A percentile compares a stretch with the other conserved stretches of the same genome.
phyloP scores from a whole-genome alignment of 2,329 filamentous ascomycete species.

The Zasmidium cellare region DNA sequence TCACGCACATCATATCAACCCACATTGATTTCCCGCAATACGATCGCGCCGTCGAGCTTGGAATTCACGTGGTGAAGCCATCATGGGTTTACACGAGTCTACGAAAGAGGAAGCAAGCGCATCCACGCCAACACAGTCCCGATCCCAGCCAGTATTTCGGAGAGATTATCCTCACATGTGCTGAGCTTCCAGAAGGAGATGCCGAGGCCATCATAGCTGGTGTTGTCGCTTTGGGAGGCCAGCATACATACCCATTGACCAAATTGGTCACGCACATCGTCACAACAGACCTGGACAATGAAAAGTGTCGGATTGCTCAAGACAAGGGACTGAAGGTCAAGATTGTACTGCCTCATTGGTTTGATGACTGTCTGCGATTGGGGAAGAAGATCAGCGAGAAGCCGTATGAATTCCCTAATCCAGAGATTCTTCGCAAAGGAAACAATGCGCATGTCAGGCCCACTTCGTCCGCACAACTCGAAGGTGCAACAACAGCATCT shows the following conservation, averaged over 20 bases:
- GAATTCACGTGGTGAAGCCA: constrained; percentile 82
- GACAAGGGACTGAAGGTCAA: constrained; percentile 70
- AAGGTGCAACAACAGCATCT: constrained; percentile 63
- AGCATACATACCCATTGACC: constrained; percentile 70
- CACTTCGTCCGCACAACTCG: constrained; percentile 50
- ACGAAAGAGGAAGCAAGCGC: constrained; percentile 67
- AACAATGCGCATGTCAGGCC: constrained; percentile 17
- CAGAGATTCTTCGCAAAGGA: constrained; percentile 67
- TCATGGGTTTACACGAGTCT: constrained; percentile 77
- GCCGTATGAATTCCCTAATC: constrained; percentile 82
- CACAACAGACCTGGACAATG: constrained; percentile 72
- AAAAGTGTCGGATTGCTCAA: constrained; percentile 65
- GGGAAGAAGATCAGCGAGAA: constrained; percentile 86
- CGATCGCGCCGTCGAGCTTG: constrained; percentile 67
- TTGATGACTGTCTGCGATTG: constrained; percentile 92
- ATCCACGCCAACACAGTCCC: constrained; percentile 81
- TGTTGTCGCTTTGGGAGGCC: constrained; percentile 83
- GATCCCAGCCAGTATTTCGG: constrained; percentile 90
- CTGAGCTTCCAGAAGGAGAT: constrained; percentile 80
- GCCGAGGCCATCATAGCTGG: constrained; percentile 91
- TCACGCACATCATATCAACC: constrained; percentile 69
- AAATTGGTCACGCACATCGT: constrained; percentile 85
- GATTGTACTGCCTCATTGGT: constrained; percentile 94
- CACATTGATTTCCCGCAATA: constrained; percentile 94
- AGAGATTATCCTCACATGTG: constrained; percentile 78